Conservation (phyloP, 2,329 filamentous ascomycete species). For the Pyrenochaeta sp. region DNA sequence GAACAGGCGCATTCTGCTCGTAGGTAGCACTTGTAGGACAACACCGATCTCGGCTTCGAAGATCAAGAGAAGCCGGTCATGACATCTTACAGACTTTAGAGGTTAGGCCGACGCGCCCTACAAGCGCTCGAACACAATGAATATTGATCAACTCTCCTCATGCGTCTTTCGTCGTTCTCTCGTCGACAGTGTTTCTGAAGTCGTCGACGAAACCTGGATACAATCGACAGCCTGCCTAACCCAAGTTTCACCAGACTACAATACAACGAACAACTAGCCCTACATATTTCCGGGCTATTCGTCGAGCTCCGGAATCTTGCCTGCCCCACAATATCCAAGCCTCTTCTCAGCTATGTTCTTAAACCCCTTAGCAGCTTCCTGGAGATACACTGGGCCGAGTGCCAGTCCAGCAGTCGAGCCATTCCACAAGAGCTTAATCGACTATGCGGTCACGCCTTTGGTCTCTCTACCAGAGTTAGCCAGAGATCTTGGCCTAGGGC, state of each 20-base stretch:
- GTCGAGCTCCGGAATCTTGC: not conserved
- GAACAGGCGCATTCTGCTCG: no score
- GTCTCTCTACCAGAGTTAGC: slow-evolving; percentile 64
- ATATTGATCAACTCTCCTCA: no score
- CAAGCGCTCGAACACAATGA: not conserved
- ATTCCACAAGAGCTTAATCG: slow-evolving; percentile 68
- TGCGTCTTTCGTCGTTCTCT: no score
- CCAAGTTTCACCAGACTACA: no score
- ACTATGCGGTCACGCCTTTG: slow-evolving; percentile 66
- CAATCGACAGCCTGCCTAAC: no score
- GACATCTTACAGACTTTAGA: no score
- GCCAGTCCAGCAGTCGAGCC: slow-evolving; percentile 29
- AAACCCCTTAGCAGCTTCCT: slow-evolving; percentile 38
- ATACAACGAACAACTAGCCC: no score
- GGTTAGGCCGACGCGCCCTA: not conserved
- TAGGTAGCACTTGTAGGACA: no score
- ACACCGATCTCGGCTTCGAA: no score
- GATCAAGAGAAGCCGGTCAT: no score
- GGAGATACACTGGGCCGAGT: slow-evolving; percentile 20
- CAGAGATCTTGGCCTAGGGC: slow-evolving; percentile 58
- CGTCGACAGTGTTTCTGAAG: no score
- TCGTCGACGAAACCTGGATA: not conserved
- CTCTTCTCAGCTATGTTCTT: slow-evolving; percentile 28
- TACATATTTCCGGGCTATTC: not conserved
- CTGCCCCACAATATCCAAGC: no score